Base-by-base conservation (phyloP, 148 eudicot genomes). In the Dianthus caryophyllus region DNA sequence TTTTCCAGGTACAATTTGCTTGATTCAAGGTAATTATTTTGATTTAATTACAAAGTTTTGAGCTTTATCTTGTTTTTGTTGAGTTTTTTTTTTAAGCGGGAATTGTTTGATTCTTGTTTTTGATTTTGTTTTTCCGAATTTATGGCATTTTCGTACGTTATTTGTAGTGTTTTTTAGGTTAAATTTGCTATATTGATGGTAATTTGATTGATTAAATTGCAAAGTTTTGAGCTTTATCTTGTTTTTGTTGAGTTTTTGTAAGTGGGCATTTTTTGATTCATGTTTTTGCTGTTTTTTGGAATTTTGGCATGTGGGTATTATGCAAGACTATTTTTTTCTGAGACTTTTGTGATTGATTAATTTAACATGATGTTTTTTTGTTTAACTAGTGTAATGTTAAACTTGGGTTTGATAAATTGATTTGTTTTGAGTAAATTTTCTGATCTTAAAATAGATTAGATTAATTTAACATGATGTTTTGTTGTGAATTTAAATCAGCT, bases 391-490 rank as follows among this genome's bases (percentile, higher is more conserved):
- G 20, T 36, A 14, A 11, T 9, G 2, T 39, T 14, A 39, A 21
- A 55, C 29, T 1, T 11, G 20, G 25, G 22, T 7, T 49, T 18
- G 33, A 43, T 38, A 24, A n/a, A 53, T 36, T 43, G 43, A 17
- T 65, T 73, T 66, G 64, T 78, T n/a, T 33, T 74, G 52, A 54
- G 47, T 61, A 68, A 64, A 17, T 41, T 4, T 66, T 38, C 13
- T 77, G 80, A 77, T 71, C 73, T 66, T 33, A 63, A 46, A 22
- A 65, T 39, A 41, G 64, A 22, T 73, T 70, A 44, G 74, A 59
- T 69, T 69, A 31, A n/a, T n/a, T n/a, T n/a, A n/a, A n/a, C n/a
- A n/a, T n/a, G n/a, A n/a, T n/a, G n/a, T n/a, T n/a, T n/a, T n/a
- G n/a, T n/a, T n/a, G n/a, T n/a, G n/a, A n/a, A 30, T 27, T 5